Conservation (phyloP, 2,329 filamentous ascomycete genomes). For the Stagonosporopsis vannaccii region DNA sequence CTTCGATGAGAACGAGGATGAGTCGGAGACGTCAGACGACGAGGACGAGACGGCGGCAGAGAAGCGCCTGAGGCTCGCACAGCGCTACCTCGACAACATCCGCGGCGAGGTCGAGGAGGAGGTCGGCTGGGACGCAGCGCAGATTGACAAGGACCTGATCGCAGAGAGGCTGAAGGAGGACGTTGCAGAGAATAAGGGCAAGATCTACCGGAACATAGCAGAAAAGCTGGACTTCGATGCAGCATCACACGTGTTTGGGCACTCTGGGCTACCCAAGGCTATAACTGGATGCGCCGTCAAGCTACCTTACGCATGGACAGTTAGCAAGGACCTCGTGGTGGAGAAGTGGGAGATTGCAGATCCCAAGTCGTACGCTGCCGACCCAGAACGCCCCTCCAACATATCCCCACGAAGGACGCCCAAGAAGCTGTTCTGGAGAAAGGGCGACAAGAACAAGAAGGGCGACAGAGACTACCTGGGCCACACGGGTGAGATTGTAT, state of each 20-base stretch:
- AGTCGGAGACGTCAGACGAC: constrained; percentile 69
- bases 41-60: constrained; percentile 90
- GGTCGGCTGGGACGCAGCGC: constrained; percentile 88
- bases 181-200: constrained; percentile 88
- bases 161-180: constrained; percentile 87
- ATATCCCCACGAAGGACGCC: constrained; percentile 67
- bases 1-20: constrained; percentile 45
- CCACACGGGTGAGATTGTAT: constrained; percentile 81
- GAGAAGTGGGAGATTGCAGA: constrained; percentile 89
- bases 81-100: constrained; percentile 92
- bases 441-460: constrained; percentile 65
- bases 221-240: constrained; percentile 72
- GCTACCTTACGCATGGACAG: constrained; percentile 84
- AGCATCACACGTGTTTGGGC: constrained; percentile 75
- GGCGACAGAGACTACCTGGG: constrained; percentile 70
- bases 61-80: constrained; percentile 82
- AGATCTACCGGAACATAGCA: constrained; percentile 82
- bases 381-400: constrained; percentile 40
- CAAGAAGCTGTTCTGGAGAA: constrained; percentile 68
- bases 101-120: constrained; percentile 76
- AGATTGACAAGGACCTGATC: constrained; percentile 91
- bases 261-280: constrained; percentile 77
- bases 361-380: constrained; percentile 38
- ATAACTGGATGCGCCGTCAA: constrained; percentile 83
- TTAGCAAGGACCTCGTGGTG: constrained; percentile 82